phyloP scores from a whole-genome alignment of 2,329 filamentous ascomycete genomes.

The Aspergillus chevalieri region DNA sequence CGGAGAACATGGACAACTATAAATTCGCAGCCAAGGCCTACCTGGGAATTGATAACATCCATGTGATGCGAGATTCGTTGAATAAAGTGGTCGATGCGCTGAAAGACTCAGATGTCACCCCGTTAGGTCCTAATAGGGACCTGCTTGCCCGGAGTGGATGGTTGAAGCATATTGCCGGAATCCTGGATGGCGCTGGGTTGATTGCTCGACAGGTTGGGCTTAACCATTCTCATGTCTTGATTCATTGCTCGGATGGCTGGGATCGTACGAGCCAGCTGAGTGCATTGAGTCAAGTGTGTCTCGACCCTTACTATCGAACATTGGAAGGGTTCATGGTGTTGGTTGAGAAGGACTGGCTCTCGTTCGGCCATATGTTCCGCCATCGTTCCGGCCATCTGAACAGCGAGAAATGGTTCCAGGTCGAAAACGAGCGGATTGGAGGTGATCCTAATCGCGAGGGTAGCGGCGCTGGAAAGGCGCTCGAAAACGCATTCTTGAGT shows the following conservation, averaged over 20 bases:
- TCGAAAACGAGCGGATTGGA: conserved; percentile 73
- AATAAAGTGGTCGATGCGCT: conserved; percentile 81
- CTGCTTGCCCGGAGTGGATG: conserved; percentile 77
- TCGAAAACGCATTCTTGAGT: conserved; percentile 78
- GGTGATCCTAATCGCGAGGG: conserved; percentile 40
- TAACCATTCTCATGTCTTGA: conserved; percentile 87
- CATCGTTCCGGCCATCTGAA: conserved; percentile 82
- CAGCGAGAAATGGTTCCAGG: conserved; percentile 88
- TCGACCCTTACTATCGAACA: conserved; percentile 93
- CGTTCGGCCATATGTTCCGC: conserved; percentile 96
- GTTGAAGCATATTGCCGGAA: conserved; percentile 79
- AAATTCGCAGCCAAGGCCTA: conserved; percentile 86
- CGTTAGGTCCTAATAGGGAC: conserved; percentile 74
- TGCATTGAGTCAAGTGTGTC: conserved; percentile 81
- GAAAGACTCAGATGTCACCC: conserved; percentile 85
- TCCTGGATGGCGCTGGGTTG: conserved; percentile 76
- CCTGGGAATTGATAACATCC: conserved; percentile 95
- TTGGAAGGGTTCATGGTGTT: conserved; percentile 90
- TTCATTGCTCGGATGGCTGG: conserved; percentile 98
- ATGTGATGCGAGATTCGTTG: conserved; percentile 91
- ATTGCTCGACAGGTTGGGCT: conserved; percentile 86
- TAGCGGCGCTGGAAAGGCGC: conserved; percentile 56
- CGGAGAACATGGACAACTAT: conserved; percentile 97
- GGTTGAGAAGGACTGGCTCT: conserved; percentile 95
- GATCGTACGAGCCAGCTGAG: conserved; percentile 94